A percentile compares a stretch with the other conserved stretches of the same genome.
Conservation (phyloP, 352 stramenopile species). For the Phytopythium sindhum region DNA sequence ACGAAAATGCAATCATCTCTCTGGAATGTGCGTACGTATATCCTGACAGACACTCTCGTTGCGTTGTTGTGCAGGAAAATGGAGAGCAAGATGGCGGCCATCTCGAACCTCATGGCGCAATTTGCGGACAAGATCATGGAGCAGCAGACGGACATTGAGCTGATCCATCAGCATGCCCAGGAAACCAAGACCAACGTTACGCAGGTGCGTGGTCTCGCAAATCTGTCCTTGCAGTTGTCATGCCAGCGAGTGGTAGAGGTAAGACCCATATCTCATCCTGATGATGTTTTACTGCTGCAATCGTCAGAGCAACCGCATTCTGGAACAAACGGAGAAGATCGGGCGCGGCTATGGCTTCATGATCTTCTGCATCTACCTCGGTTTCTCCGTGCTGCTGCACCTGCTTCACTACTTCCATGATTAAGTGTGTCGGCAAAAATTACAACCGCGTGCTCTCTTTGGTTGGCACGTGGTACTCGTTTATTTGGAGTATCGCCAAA, state of each 20-base stretch:
- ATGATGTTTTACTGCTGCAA: not conserved
- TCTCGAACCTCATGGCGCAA: conserved; percentile 81
- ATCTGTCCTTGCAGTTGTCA: not conserved
- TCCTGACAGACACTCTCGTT: not conserved
- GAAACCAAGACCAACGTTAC: conserved; percentile 72
- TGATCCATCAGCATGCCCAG: conserved; percentile 69
- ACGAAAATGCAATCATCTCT: conserved; percentile 4
- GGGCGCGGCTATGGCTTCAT: conserved; percentile 79
- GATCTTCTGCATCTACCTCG: conserved; percentile 84
- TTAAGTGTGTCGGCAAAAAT: conserved; percentile 17
- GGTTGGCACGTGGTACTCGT: not conserved
- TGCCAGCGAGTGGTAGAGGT: not conserved
- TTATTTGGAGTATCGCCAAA: not conserved
- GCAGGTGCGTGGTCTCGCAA: conserved; percentile 31
- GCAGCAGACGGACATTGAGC: conserved; percentile 74
- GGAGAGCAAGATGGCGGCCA: conserved; percentile 83
- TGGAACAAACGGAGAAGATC: conserved; percentile 75
- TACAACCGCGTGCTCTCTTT: not conserved
- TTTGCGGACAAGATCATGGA: conserved; percentile 85
- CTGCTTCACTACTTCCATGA: conserved; percentile 81
- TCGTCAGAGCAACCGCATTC: conserved; percentile 63
- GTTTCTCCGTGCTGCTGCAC: conserved; percentile 67
- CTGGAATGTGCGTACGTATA: not conserved
- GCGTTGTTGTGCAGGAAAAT: conserved; percentile 52
- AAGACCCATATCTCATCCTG: not conserved